These are phyloP conservation scores for Botryotinia convoluta DNA, from an alignment of 2,329 filamentous ascomycete genomes.

Conservation along the genomic window DNA sequence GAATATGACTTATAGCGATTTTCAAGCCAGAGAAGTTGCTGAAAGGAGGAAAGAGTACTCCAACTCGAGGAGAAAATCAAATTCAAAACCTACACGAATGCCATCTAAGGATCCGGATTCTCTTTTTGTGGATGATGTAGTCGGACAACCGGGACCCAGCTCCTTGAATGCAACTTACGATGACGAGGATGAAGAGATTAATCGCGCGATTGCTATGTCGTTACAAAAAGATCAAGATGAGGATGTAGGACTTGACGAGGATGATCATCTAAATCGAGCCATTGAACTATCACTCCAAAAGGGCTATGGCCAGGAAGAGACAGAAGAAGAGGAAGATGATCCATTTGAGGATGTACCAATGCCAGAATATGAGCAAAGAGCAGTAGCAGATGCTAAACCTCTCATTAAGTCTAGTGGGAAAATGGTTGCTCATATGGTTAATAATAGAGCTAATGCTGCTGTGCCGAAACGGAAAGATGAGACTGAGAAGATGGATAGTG, in stretches of 20 bases:
- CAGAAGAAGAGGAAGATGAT: conserved; percentile 39
- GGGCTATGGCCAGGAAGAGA: conserved; percentile 47
- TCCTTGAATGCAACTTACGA: conserved; percentile 10
- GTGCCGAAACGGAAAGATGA: conserved; percentile 44
- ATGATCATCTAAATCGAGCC: conserved; percentile 74
- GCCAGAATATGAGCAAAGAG: conserved; percentile 57
- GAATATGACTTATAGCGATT: conserved; percentile 33
- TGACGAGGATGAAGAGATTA: conserved; percentile 21
- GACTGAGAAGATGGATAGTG: conserved; percentile 40
- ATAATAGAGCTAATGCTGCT: conserved; percentile 65
- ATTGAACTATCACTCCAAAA: conserved; percentile 81
- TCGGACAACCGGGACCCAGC: conserved; percentile 19
- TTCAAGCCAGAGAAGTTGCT: conserved; percentile 33
- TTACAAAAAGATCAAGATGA: conserved; percentile 50
- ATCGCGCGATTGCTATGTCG: conserved; percentile 53
- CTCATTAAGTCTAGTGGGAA: conserved; percentile 52
- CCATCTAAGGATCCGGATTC: conserved; percentile 30
- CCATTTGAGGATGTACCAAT: conserved; percentile 51
- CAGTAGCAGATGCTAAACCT: conserved; percentile 50
- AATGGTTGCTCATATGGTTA: conserved; percentile 71
- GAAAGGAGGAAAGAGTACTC: conserved; percentile 30
- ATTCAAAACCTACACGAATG: conserved; percentile 20
- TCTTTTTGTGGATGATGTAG: conserved; percentile 35
- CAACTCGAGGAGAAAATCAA: conserved; percentile 22
- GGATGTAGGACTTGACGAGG: conserved; percentile 51